phyloP scores from a whole-genome alignment of 23 red algal species.

The Cyanidioschyzon merolae region DNA sequence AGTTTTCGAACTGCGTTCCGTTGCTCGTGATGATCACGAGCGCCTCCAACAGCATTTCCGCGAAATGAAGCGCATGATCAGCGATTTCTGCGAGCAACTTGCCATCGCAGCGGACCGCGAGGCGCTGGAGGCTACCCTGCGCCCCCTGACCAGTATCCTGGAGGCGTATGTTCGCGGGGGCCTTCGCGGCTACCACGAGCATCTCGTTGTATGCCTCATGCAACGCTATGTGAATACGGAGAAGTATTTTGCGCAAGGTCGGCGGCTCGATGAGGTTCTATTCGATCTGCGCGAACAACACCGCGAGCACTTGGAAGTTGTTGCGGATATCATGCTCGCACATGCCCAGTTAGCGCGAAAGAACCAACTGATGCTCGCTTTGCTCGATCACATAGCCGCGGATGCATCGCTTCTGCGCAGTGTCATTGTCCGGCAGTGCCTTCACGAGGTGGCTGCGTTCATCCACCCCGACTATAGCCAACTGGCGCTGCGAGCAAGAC shows the following conservation, averaged over 20 bases:
- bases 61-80: neutral
- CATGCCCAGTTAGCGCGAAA: conserved; percentile 71
- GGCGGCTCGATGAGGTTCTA: conserved; percentile 47
- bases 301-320: conserved; percentile 52
- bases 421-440: conserved; percentile 35
- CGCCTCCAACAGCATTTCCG: neutral
- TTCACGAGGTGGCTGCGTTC: conserved; percentile 69
- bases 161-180: neutral
- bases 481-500: conserved; percentile 66
- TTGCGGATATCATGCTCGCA: conserved; percentile 71
- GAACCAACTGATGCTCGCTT: conserved; percentile 40
- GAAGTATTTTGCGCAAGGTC: conserved; percentile 52
- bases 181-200: neutral
- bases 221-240: conserved; percentile 76
- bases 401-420: neutral
- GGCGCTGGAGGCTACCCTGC: neutral
- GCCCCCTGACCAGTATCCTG: neutral
- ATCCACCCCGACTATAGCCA: conserved; percentile 60
- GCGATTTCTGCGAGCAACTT: neutral
- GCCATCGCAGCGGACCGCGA: neutral
- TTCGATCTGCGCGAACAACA: conserved; percentile 69
- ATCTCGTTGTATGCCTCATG: conserved; percentile 32
- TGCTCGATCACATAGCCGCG: conserved; percentile 40
- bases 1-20: neutral
- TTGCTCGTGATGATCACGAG: neutral